These are phyloP conservation scores for Cyberlindnera amylophila DNA, from an alignment of 805 yeast species.

Conservation along the genomic window DNA sequence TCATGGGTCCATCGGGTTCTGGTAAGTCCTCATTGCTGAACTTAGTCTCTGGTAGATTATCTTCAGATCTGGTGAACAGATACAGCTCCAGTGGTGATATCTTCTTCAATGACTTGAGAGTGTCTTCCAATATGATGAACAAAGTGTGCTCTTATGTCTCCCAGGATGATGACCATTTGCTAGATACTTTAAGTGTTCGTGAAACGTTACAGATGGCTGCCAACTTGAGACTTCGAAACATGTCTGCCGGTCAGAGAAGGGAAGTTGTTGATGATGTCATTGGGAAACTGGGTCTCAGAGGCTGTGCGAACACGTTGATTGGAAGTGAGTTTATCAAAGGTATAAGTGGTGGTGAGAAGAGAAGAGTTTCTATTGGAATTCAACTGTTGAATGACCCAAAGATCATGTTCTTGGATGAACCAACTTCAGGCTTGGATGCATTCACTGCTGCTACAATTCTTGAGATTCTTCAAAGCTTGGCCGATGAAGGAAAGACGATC, in stretches of 20 bases:
- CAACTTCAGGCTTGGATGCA: constrained; percentile 85
- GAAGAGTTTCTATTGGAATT: constrained; percentile 79
- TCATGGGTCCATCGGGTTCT: constrained; percentile 81
- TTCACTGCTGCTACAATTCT: constrained; percentile 73
- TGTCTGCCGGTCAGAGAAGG: constrained; percentile 39
- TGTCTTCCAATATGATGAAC: constrained; percentile 36
- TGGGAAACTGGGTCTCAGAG: constrained; percentile 60
- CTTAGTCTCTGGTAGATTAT: constrained; percentile 56
- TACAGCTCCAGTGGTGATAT: constrained; percentile 39
- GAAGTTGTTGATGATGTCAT: constrained; percentile 54
- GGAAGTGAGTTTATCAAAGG: constrained; percentile 64
- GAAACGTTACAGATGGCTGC: constrained; percentile 78
- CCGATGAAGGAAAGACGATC: constrained; percentile 63
- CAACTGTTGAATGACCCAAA: constrained; percentile 74
- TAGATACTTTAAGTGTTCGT: constrained; percentile 69
- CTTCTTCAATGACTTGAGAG: constrained; percentile 37
- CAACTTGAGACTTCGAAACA: constrained; percentile 52
- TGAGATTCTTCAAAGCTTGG: constrained; percentile 53
- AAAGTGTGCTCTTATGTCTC: constrained; percentile 72
- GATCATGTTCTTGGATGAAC: constrained; percentile 75
- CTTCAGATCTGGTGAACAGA: constrained; percentile 29
- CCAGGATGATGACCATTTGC: constrained; percentile 74
- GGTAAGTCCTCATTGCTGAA: constrained; percentile 72
- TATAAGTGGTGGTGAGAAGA: constrained; percentile 78
- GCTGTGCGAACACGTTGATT: constrained; percentile 72